A percentile compares a stretch with the other conserved stretches of the same genome.
These are phyloP conservation scores for Verticillium isaacii DNA, from an alignment of 2,329 filamentous ascomycete species.

Conservation along the genomic window DNA sequence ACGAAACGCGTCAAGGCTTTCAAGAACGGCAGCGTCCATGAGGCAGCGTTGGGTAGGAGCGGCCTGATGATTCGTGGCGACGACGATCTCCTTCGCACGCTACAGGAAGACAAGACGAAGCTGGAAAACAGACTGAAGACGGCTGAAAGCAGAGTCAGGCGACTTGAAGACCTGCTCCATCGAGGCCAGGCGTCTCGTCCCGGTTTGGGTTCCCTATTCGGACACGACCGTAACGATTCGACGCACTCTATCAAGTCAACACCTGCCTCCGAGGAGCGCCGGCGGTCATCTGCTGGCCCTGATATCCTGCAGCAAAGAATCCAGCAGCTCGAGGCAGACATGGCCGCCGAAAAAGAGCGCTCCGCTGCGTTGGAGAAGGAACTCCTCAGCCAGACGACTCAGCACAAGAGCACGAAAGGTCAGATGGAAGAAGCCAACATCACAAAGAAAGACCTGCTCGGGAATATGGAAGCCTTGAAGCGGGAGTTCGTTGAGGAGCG, in stretches of 20 bases:
- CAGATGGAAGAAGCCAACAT: constrained; percentile 82
- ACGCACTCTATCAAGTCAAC: constrained; percentile 42
- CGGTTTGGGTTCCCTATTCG: constrained; percentile 49
- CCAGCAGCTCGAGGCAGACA: constrained; percentile 66
- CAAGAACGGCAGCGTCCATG: constrained; percentile 93
- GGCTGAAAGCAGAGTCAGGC: constrained; percentile 84
- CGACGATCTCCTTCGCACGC: constrained; percentile 69
- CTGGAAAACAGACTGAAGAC: constrained; percentile 71
- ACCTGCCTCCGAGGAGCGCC: constrained; percentile 33
- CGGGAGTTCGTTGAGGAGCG: constrained; percentile 83
- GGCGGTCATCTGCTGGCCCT: constrained; percentile 39
- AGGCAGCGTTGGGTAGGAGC: constrained; percentile 80
- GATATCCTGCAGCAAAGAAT: constrained; percentile 44
- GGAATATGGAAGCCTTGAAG: constrained; percentile 90
- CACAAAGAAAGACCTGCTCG: constrained; percentile 88
- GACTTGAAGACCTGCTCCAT: constrained; percentile 88
- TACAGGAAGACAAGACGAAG: constrained; percentile 80
- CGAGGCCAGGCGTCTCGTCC: constrained; percentile 56
- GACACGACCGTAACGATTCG: constrained; percentile 45
- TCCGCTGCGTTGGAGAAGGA: constrained; percentile 66
- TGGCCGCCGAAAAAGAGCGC: constrained; percentile 67
- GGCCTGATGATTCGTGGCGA: constrained; percentile 83
- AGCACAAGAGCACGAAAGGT: constrained; percentile 57
- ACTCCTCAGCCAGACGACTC: constrained; percentile 50
- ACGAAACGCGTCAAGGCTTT: constrained; percentile 85